These are phyloP conservation scores for Picea sitchensis DNA, from an alignment of 75 land plant genomes.

Conservation along the genomic window DNA sequence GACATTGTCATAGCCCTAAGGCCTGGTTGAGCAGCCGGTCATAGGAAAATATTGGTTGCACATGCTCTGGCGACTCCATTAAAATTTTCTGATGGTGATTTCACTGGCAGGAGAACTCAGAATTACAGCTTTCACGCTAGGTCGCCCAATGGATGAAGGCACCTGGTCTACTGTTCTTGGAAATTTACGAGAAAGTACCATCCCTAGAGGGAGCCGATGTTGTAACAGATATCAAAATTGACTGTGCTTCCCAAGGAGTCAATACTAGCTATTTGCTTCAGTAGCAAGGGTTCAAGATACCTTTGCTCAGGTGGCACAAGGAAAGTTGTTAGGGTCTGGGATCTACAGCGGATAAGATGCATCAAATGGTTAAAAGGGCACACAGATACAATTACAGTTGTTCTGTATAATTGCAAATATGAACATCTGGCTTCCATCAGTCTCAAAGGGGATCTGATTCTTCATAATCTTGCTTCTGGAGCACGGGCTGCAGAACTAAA, in stretches of 20 bases:
- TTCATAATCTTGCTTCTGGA: constrained; percentile 95
- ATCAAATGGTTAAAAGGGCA: constrained; percentile 92
- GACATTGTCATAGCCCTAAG: too few relatives aligned
- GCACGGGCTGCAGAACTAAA: constrained; percentile 68
- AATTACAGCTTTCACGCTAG: too few relatives aligned
- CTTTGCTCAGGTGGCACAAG: constrained; percentile 80
- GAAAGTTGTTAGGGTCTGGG: constrained; percentile 90
- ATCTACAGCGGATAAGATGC: constrained; percentile 81
- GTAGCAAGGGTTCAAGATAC: constrained; percentile 87
- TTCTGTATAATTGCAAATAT: constrained; percentile 85
- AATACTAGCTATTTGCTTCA: constrained; percentile 70
- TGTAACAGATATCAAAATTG: too few relatives aligned
- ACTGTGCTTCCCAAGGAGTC: constrained; percentile 41
- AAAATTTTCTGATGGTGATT: too few relatives aligned
- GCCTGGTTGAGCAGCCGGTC: too few relatives aligned
- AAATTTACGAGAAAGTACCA: too few relatives aligned
- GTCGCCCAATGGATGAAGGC: too few relatives aligned
- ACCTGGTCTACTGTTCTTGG: too few relatives aligned
- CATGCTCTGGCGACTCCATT: too few relatives aligned
- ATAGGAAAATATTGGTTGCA: too few relatives aligned
- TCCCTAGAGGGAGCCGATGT: too few relatives aligned
- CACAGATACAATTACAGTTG: constrained; percentile 77
- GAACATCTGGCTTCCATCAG: constrained; percentile 95
- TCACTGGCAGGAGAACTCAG: too few relatives aligned
- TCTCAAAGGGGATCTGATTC: constrained; percentile 79